Base-by-base conservation (phyloP, 768 basidiomycete species). In the Tricholoma sp. region DNA sequence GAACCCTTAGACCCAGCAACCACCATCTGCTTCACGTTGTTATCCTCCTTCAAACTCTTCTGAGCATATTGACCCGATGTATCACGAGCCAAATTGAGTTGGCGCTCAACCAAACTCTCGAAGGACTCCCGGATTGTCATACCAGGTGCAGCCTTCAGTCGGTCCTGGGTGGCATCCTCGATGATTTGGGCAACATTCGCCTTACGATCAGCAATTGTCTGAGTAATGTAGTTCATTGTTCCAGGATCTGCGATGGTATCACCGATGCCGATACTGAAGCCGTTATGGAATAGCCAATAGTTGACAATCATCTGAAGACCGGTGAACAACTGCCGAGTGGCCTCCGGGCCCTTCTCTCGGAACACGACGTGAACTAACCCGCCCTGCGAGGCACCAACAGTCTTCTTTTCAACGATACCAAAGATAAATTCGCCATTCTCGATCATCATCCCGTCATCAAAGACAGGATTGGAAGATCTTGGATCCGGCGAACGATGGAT, bases 1-100 rank as follows among this genome's bases (percentile, higher is more conserved):
- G 94, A 94, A 73, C 95, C 94, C 74, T 99, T 98, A 11, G 97
- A 97, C 22, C 97, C 97, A 9, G 97, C 95, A 5, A 96, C 93
- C 67, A 98, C 96, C 97, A 99, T 99, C 82, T 98, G 97, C 81
- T 98, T 99, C 77, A 98, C 95, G 65, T 98, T 98, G 80, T 99
- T 98, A 75, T 97, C 95, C 71, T 93, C 92, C 80, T 98, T 98
- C 81, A 98, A 78, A 68, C 88, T 88, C 75, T 94, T 89, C 75
- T 98, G 94, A n/a, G 95, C 96, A 46, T 88, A 91, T 69, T 94
- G 93, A 78, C 97, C 97, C 27, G 94, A 94, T 49, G 83, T 83
- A 68, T 98, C 97, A 80, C 95, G 94, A 62, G 96, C 97, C 71
- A 88, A 77, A 70, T 99, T 98, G 65, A 99, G 83, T 69, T 93